Evolutionary conservation across 805 yeast genomes (phyloP), one percentile per base, ranked within the genome.

Genomic region (Cephaloascus albidus): DNA sequence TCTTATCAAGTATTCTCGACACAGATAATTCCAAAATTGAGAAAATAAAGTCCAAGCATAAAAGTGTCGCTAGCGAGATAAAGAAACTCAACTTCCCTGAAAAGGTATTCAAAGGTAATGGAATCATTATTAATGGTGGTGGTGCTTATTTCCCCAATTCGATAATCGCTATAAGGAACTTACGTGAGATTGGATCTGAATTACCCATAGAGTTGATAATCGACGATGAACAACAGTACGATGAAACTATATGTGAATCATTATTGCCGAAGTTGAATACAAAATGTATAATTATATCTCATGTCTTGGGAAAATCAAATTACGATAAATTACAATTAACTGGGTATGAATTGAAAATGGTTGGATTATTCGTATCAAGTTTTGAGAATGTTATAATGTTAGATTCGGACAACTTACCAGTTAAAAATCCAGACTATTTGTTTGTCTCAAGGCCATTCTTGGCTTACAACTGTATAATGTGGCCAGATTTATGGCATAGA

Each of bases 391-490:
- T 82, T 10, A 64, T 85, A 46, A 61, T 85, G 36, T 58, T 85
- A 49, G 96, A 86, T 53, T 76, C 89, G 31, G 95, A 85, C 56
- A 78, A 82, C 46, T 70, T 79, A 43, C 88, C 94, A 0, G 73
- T 81, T 3, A 70, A 68, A 48, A 69, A 78, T 10, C 81, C 90
- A 2, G 84, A 78, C 46, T 54, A 57, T 16, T 53, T 85, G 18
- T 82, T 86, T 53, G 61, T 60, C 3, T 57, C 71, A 10, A 76
- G 77, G 35, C 78, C 85, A 1, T 85, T 73, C 58, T 12, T 23
- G 10, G 12, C 6, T 8, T 12, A 23, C 33, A 52, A 53, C 19
- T 60, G 57, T 45, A 38, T 63, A 12, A 39, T 63, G 35, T 63
- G 65, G 65, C 68, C 66, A 1, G 63, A 60, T 40, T 41, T 53